Evolutionary conservation across 2,329 filamentous ascomycete genomes (phyloP).

Genomic region (Microascus cirrosus): DNA sequence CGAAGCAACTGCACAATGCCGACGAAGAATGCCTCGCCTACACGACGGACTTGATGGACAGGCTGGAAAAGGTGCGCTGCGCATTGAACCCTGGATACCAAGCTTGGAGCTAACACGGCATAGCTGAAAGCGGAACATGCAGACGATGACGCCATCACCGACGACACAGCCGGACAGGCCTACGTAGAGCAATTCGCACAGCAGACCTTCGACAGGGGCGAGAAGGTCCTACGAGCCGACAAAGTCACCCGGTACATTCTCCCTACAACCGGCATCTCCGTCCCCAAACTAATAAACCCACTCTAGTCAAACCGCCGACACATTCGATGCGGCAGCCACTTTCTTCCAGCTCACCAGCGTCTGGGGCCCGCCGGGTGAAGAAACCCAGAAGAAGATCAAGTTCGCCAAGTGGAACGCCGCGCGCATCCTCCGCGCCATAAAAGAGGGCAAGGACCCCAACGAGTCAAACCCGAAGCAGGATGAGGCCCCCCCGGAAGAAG

Average conservation of each 20-base stretch:
- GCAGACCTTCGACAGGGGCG: slow-evolving; percentile 76
- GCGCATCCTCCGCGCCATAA: slow-evolving; percentile 81
- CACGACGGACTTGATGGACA: slow-evolving; percentile 80
- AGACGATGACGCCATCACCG: slow-evolving; percentile 70
- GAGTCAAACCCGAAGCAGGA: slow-evolving; percentile 63
- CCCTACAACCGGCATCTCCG: neutral
- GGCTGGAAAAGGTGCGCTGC: slow-evolving; percentile 59
- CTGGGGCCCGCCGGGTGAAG: slow-evolving; percentile 66
- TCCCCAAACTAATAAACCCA: neutral
- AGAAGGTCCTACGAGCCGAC: slow-evolving; percentile 70
- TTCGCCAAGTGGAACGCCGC: slow-evolving; percentile 94
- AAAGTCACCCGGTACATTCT: slow-evolving; percentile 61
- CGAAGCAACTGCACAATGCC: slow-evolving; percentile 63
- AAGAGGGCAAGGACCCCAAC: slow-evolving; percentile 86
- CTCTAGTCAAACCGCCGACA: slow-evolving; percentile 79
- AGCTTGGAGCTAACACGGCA: neutral
- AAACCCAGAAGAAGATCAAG: slow-evolving; percentile 79
- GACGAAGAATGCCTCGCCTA: slow-evolving; percentile 72
- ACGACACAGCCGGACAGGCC: slow-evolving; percentile 77
- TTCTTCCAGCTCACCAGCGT: slow-evolving; percentile 83
- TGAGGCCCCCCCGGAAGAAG: slow-evolving; percentile 46
- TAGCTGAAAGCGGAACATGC: slow-evolving; percentile 63
- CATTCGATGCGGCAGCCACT: slow-evolving; percentile 82
- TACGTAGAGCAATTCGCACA: slow-evolving; percentile 92
- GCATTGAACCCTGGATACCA: neutral